phyloP scores from a whole-genome alignment of 2,329 filamentous ascomycete species.

The Arthrobotrys sphaeroides region DNA sequence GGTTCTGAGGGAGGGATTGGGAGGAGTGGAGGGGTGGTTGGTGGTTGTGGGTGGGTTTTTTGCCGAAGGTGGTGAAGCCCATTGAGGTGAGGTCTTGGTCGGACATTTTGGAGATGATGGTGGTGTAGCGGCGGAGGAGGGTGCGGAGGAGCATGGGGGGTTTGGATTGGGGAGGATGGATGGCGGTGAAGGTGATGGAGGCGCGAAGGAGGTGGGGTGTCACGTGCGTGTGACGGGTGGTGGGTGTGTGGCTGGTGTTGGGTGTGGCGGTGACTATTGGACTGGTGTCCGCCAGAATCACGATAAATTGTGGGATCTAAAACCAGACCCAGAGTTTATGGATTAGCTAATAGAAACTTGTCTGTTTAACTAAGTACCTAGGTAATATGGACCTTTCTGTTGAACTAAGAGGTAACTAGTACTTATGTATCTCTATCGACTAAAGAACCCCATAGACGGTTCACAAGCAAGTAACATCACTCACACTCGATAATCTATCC shows the following conservation, averaged over 20 bases:
- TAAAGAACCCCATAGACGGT: no score
- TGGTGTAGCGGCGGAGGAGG: background rate
- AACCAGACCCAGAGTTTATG: no score
- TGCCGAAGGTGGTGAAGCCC: slow-evolving; percentile 51
- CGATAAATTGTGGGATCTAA: no score
- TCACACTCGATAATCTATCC: no score
- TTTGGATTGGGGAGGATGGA: background rate
- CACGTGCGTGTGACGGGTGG: background rate
- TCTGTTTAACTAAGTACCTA: no score
- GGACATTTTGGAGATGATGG: slow-evolving; percentile 21
- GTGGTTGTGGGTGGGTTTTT: slow-evolving; percentile 21
- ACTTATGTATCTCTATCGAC: no score
- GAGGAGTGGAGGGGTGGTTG: slow-evolving; percentile 34
- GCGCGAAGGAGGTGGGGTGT: background rate
- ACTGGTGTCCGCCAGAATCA: no score
- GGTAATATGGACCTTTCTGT: no score
- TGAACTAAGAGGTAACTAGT: no score
- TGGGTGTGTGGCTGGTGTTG: background rate
- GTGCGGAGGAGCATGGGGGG: background rate
- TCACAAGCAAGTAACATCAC: no score
- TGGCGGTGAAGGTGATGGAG: background rate
- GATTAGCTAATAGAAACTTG: no score
- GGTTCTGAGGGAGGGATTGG: slow-evolving; percentile 10
- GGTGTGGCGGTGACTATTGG: no score
- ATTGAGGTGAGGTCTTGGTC: slow-evolving; percentile 42